Percentiles rank a stretch among this genome's conserved stretches.
phyloP scores from a whole-genome alignment of 202 grass and related monocot genomes.

The Hordeum pubiflorum region DNA sequence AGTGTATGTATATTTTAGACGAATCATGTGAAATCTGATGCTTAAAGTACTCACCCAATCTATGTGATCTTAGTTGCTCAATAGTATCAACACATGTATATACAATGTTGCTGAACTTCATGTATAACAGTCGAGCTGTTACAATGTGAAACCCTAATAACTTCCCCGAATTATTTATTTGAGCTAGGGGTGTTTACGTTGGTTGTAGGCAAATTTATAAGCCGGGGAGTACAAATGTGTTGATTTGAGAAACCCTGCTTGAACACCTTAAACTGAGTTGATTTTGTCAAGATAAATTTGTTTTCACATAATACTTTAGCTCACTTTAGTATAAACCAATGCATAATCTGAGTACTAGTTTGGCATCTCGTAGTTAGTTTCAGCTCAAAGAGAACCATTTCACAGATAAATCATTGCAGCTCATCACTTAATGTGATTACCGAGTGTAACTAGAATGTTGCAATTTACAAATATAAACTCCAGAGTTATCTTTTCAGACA shows the following conservation, averaged over 20 bases:
- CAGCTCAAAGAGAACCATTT: not conserved
- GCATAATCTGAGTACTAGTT: not conserved
- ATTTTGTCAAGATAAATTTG: no score
- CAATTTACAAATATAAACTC: not conserved
- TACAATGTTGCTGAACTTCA: not conserved
- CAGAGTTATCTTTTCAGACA: not conserved
- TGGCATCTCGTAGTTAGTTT: not conserved
- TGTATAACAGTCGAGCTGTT: not conserved
- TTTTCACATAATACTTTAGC: not conserved
- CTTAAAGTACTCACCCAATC: not conserved
- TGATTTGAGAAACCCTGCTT: not conserved
- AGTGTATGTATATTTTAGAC: not conserved
- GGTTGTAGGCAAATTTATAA: not conserved
- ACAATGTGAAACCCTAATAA: not conserved
- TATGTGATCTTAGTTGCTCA: not conserved
- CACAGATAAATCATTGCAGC: not conserved
- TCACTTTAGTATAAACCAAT: not conserved
- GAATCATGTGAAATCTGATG: conserved; percentile 1
- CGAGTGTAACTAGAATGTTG: not conserved
- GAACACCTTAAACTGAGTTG: not conserved
- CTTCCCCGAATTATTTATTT: not conserved
- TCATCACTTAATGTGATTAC: not conserved
- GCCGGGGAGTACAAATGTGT: not conserved
- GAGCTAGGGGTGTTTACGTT: not conserved
- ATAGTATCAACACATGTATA: not conserved